Conservation (phyloP, 306 rosid genomes). For the Quercus suber region DNA sequence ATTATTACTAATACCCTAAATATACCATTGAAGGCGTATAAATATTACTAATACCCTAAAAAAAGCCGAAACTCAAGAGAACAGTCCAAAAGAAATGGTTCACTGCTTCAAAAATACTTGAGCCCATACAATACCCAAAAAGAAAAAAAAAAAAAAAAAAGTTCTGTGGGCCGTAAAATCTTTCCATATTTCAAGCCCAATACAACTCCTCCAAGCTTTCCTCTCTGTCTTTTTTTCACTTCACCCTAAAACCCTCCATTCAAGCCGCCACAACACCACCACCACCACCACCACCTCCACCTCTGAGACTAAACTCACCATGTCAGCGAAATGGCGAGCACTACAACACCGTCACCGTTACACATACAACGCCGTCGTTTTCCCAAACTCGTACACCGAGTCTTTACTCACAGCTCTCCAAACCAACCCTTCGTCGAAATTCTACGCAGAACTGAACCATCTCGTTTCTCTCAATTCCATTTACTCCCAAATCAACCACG, state of each 20-base stretch:
- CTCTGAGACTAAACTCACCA: conserved; percentile 7
- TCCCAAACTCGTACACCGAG: conserved; percentile 47
- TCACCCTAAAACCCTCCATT: neutral
- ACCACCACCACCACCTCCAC: no score
- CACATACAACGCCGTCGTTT: conserved; percentile 83
- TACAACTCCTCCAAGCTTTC: neutral
- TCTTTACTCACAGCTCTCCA: conserved; percentile 29
- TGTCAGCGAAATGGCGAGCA: conserved; percentile 98
- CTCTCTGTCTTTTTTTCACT: neutral
- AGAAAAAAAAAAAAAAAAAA: no score
- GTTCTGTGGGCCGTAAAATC: neutral
- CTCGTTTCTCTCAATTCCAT: conserved; percentile 57
- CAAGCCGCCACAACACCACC: neutral
- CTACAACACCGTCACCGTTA: conserved; percentile 95
- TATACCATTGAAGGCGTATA: no score
- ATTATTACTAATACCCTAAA: no score
- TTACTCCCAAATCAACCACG: conserved; percentile 60
- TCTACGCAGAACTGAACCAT: conserved; percentile 38
- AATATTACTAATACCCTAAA: no score
- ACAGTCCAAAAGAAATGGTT: no score
- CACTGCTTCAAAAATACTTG: no score
- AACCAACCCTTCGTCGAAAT: conserved; percentile 22
- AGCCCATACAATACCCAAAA: no score
- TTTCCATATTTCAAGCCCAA: neutral
- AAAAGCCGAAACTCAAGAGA: no score